Evolutionary conservation across 371 early-diverging fungal genomes (phyloP), one percentile per base, ranked within the genome.

Genomic region (Mucor sp.): DNA sequence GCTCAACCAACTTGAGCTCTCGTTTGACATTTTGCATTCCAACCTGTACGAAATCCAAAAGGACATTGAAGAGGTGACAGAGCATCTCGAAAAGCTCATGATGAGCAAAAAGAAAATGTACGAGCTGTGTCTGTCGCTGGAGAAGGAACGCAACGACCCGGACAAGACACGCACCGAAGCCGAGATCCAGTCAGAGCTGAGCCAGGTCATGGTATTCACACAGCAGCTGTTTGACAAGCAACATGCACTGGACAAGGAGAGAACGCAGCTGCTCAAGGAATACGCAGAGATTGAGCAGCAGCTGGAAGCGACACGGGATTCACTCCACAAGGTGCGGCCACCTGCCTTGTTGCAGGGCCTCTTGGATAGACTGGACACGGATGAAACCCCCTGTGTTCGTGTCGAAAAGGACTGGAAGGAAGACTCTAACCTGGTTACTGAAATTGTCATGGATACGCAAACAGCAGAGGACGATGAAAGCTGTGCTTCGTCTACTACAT

Each of bases 41-140:
- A 88, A 88, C 63, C 66, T 86, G 6, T 76, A 73, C n/a, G 88
- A 88, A 66, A 83, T 88, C 28, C 82, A 85, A 58, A 83, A 79
- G 7, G 88, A 88, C 63, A 71, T 86, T 1, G 80, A 81, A 27
- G 75, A 77, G 19, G 74, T 83, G n/a, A 80, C 78, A 4, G 48
- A 66, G 3, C 78, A 82, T 19, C 60, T 78, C 0, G 74, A 78
- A 8, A 75, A 79, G 47, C 69, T 85, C 4, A 62, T 67, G 58
- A 66, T 65, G 7, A 77, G 68, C 58, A 88, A 88, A 68, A 81
- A 81, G 37, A 75, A 77, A 32, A 81, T 88, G 71, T 86, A 88
- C 58, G 80, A 84, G 17, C 66, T 74, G 1, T 81, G 84, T 58
- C 63, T 86, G 3, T 58, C 74, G 11, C 66, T 88, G 7, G 88